phyloP scores from a whole-genome alignment of 768 basidiomycete species.

The Leccinum broughii region DNA sequence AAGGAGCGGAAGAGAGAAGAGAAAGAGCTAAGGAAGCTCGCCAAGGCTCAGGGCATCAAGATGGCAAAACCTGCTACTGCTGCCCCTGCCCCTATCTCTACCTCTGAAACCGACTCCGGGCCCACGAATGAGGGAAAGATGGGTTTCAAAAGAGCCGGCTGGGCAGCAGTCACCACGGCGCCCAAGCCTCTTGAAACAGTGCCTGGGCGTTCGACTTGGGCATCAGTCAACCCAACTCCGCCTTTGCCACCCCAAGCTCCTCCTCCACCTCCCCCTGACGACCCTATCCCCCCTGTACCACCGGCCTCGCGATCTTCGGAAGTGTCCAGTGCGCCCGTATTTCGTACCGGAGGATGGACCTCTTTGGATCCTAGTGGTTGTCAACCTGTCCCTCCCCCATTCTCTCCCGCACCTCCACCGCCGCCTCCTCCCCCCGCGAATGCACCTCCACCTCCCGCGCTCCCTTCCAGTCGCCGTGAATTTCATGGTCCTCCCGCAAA shows the following conservation, averaged over 20 bases:
- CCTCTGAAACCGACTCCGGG: constrained; percentile 22
- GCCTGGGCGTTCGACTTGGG: constrained; percentile 18
- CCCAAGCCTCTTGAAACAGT: constrained; percentile 13
- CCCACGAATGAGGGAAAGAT: constrained; percentile 17
- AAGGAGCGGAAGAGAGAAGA: constrained; percentile 86
- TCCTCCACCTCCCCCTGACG: constrained; percentile 12
- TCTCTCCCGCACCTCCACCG: constrained; percentile 19
- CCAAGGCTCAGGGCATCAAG: constrained; percentile 78
- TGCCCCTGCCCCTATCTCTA: constrained; percentile 13
- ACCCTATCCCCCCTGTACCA: constrained; percentile 16
- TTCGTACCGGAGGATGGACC: constrained; percentile 67
- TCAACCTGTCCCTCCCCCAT: constrained; percentile 26
- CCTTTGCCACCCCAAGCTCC: constrained; percentile 20
- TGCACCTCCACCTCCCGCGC: neutral
- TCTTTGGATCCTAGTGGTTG: constrained; percentile 55
- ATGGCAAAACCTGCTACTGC: constrained; percentile 42
- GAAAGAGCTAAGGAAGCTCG: constrained; percentile 81
- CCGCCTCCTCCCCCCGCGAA: neutral
- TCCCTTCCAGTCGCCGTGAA: constrained; percentile 8
- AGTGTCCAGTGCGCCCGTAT: constrained; percentile 41
- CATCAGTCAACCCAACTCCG: constrained; percentile 19
- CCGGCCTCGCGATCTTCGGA: constrained; percentile 17
- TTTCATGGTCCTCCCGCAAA: constrained; percentile 11
- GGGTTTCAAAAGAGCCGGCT: constrained; percentile 48
- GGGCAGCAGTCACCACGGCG: constrained; percentile 40